Evolutionary conservation across 2,329 filamentous ascomycete species (phyloP).

Genomic region (Fusarium coicis): DNA sequence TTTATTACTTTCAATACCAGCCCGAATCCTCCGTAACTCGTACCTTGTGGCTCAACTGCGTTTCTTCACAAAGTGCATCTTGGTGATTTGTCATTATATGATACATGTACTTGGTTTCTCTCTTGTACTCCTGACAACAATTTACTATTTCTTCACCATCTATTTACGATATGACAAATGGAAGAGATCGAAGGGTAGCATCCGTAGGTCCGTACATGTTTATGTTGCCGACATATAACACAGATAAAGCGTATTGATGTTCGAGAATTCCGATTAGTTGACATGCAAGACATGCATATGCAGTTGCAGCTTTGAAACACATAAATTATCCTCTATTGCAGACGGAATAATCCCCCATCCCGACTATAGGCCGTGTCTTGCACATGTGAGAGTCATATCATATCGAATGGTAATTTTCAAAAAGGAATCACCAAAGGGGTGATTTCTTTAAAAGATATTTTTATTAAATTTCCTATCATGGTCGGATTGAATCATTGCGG

Average conservation of each 20-base stretch:
- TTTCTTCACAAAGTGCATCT: background rate
- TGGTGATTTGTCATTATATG: background rate
- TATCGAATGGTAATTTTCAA: background rate
- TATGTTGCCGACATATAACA: background rate
- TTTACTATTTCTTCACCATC: background rate
- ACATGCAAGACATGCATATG: slow-evolving; percentile 32
- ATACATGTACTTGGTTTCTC: background rate
- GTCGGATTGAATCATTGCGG: background rate
- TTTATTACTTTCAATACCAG: background rate
- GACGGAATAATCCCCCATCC: background rate
- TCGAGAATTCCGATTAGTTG: background rate
- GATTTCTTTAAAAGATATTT: fast-evolving
- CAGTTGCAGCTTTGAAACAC: slow-evolving; percentile 23
- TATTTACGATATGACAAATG: background rate
- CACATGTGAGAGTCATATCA: background rate
- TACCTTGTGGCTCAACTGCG: background rate
- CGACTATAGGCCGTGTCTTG: background rate
- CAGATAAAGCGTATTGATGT: background rate
- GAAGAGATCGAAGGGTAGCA: background rate
- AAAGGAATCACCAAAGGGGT: fast-evolving
- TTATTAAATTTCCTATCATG: background rate
- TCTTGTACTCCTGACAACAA: background rate
- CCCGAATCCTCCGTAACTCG: background rate
- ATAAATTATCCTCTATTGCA: slow-evolving; percentile 12
- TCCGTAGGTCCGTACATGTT: background rate